Evolutionary conservation across 768 basidiomycete genomes (phyloP), one percentile per base, ranked within the genome.

Genomic region (Xerocomus brunneocitrinus): DNA sequence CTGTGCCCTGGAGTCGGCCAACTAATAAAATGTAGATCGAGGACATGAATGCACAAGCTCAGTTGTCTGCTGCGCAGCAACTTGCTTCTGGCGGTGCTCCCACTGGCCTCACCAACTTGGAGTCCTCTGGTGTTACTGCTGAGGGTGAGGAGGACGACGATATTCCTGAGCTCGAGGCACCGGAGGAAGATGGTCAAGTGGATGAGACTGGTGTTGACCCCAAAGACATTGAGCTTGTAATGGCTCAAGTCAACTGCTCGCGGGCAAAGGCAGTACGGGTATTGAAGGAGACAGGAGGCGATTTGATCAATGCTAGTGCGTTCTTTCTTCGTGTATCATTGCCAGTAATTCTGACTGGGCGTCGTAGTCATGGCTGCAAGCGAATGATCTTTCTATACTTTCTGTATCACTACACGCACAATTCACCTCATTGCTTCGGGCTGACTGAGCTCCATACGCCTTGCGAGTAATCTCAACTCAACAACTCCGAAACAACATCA

Each of bases 301-400:
- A 98, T 74, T 70, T 98, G 70, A 95, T 97, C 77, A 95, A 94
- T 72, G 95, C 94, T 56, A 95, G 93, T 95, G 68, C 71, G 93
- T 89, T 22, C 47, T 46, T 27, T 53, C 28, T 49, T 13, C 32
- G 49, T 12, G 31, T 34, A 44, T 32, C 36, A 3, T 22, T 12
- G 40, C 30, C 47, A 56, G 25, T 59, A 40, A 24, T 22, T 35
- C 59, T 70, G 46, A 57, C 34, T 2, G n/a, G 14, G 25, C 40
- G 55, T 49, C 49, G 13, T 57, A 93, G 91, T 94, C 71, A 94
- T 94, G 91, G 89, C 91, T 9, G 91, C 91, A 61, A 91, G 87
- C 83, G 89, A 89, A 76, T 93, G 76, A 79, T 75, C 62, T 64
- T 53, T 57, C 60, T 51, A 60, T 68, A 62, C 67, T 64, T 52